Percentiles rank a stretch among this genome's conserved stretches.
These are phyloP conservation scores for Entomortierella parvispora DNA, from an alignment of 192 early-diverging fungal genomes.

Conservation along the genomic window DNA sequence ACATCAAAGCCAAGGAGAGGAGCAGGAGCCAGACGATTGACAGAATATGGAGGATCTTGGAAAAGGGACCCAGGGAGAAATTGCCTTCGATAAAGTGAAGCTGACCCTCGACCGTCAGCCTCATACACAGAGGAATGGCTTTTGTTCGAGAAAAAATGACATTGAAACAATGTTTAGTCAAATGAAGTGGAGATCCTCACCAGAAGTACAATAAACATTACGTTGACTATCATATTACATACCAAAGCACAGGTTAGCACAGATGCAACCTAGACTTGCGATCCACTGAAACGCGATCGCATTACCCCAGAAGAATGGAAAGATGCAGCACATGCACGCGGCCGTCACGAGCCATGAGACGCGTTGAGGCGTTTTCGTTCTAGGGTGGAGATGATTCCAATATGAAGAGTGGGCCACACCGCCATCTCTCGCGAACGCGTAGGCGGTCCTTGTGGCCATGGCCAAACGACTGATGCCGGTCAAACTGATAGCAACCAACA, in stretches of 20 bases:
- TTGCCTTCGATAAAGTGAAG: slow-evolving; percentile 16
- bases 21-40: slow-evolving; percentile 33
- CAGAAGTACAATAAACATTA: neutral
- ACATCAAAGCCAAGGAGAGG: slow-evolving; percentile 29
- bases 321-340: slow-evolving; percentile 33
- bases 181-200: neutral
- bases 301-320: slow-evolving; percentile 49
- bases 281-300: slow-evolving; percentile 46
- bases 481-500: slow-evolving; percentile 21
- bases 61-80: slow-evolving; percentile 14
- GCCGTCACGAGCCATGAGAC: slow-evolving; percentile 34
- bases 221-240: neutral
- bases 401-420: slow-evolving; percentile 38
- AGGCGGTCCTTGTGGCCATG: slow-evolving; percentile 21
- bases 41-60: slow-evolving; percentile 12
- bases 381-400: slow-evolving; percentile 38
- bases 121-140: slow-evolving; percentile 34
- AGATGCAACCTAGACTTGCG: slow-evolving; percentile 36
- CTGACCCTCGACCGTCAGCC: slow-evolving; percentile 17
- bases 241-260: slow-evolving; percentile 42
- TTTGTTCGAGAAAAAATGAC: neutral
- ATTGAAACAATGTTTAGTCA: neutral
- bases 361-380: slow-evolving; percentile 29
- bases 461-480: slow-evolving; percentile 28
- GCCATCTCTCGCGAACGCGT: slow-evolving; percentile 32